Base-by-base conservation (phyloP, 306 rosid species). In the Acacia crassicarpa region DNA sequence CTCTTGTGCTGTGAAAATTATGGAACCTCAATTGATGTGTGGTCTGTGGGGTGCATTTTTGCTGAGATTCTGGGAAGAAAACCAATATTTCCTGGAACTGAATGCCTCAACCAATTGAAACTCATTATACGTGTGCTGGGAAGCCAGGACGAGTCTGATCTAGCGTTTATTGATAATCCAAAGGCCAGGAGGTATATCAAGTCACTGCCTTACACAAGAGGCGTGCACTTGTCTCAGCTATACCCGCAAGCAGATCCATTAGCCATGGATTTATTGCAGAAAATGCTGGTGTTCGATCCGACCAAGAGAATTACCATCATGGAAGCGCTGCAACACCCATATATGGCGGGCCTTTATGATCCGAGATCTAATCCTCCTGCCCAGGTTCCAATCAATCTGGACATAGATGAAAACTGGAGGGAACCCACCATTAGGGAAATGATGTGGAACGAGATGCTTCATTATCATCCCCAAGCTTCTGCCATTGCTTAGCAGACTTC, bases 11-110 rank as follows among this genome's bases (percentile, higher is more conserved):
- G 95, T 78, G 93, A 91, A 86, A 90, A 86, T 84, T 95, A 95
- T 32, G 98, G 98, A 80, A 87, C 95, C 56, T 93, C 97, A 59
- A 93, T 95, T 19, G 98, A 93, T n/a, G 88, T 93, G 14, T 95
- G 98, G 98, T 93, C 97, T 30, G 95, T 91, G 12, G 98, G 98
- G 81, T 95, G 98, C 83, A 91, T 95, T 83, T 95, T 95, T 77
- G 97, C 97, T 74, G 98, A 95, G 84, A 89, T 93, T 85, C 97
- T 95, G 58, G 97, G 97, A 19, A 87, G 98, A 75, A 89, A 90
- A 68, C 97, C 98, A 72, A 82, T 93, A 63, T 91, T 95, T 82
- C 98, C 95, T 0, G 98, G 98, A 79, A 89, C 92, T 0, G 95
- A 93, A 69, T 86, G 90, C 86, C 89, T 95, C 75, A 86, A 93